phyloP scores from a whole-genome alignment of 2,329 filamentous ascomycete genomes.

The Laburnicola sp. region DNA sequence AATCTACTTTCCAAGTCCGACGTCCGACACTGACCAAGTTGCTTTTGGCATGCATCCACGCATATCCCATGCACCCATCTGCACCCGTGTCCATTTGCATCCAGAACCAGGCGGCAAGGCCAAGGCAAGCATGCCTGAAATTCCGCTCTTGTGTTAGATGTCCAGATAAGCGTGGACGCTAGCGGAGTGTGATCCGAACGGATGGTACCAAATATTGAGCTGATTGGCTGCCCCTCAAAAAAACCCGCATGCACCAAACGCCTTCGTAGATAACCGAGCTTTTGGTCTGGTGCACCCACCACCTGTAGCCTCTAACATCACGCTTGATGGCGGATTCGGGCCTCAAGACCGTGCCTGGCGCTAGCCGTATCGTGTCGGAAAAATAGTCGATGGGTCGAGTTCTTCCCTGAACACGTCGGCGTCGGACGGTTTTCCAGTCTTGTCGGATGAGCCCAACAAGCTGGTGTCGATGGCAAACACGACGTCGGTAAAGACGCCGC shows the following conservation, averaged over 20 bases:
- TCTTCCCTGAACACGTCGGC: constrained; percentile 47
- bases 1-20: too few species aligned
- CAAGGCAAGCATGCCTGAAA: constrained; percentile 8
- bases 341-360: constrained; percentile 1
- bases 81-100: background rate
- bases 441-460: constrained; percentile 34
- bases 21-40: background rate
- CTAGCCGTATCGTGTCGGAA: constrained; percentile 39
- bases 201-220: constrained; percentile 7
- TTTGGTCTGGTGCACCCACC: constrained; percentile 16
- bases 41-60: too few species aligned
- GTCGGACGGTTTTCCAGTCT: constrained; percentile 42
- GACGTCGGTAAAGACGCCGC: constrained; percentile 49
- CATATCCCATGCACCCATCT: too few species aligned
- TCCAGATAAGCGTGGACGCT: constrained; percentile 18
- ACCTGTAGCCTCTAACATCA: constrained; percentile 22
- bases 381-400: constrained; percentile 45
- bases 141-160: constrained; percentile 12
- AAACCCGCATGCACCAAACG: constrained; percentile 9
- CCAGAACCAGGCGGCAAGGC: constrained; percentile 9
- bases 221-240: constrained; percentile 14
- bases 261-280: constrained; percentile 16
- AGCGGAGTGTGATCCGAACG: constrained; percentile 9
- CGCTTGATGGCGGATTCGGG: constrained; percentile 5
- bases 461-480: constrained; percentile 51